Conservation (phyloP, 108 stramenopile genomes). For the Discostella stelligeroides region DNA sequence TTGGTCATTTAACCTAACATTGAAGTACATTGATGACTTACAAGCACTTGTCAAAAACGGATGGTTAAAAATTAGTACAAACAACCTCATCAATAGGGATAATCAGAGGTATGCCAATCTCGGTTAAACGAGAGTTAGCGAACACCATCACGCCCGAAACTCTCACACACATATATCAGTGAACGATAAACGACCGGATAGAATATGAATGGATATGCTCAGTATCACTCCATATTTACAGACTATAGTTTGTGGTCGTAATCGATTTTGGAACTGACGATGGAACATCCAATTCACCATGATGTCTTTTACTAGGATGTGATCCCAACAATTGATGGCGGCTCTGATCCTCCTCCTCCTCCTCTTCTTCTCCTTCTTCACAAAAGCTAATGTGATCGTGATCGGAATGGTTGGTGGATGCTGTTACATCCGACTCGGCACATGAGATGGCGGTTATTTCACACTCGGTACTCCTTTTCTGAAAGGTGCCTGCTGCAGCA, state of each 20-base stretch:
- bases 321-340: not conserved
- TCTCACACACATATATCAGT: not conserved
- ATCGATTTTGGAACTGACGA: conserved; percentile 38
- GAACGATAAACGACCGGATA: not conserved
- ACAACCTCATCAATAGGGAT: no score
- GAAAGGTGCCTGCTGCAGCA: conserved; percentile 60
- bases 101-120: no score
- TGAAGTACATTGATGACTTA: no score
- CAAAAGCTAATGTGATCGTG: conserved; percentile 47
- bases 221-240: not conserved
- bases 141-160: no score
- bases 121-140: no score
- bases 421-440: conserved; percentile 51
- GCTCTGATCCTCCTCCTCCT: conserved; percentile 21
- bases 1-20: no score
- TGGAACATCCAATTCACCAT: conserved; percentile 14
- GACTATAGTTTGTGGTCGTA: conserved; percentile 38
- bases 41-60: no score
- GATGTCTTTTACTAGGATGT: conserved; percentile 26
- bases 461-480: conserved; percentile 28
- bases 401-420: conserved; percentile 42
- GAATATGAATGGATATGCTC: conserved; percentile 1
- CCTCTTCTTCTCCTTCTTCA: conserved; percentile 47
- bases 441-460: conserved; percentile 51
- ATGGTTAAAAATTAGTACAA: no score